Evolutionary conservation across 2,329 filamentous ascomycete genomes (phyloP).

Genomic region (Rasamsonia emersonii): DNA sequence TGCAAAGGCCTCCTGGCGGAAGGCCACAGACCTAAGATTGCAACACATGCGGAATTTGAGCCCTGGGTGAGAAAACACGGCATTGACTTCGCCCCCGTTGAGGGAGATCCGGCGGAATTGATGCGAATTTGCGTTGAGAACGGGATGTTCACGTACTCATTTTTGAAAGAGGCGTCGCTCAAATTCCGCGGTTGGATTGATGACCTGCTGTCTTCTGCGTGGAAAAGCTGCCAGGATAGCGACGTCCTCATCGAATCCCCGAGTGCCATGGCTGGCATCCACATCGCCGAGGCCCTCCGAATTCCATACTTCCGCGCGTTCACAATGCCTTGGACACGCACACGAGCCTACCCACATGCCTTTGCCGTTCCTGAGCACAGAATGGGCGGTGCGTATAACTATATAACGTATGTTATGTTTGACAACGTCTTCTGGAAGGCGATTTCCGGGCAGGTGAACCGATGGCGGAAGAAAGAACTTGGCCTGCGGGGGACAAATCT

Average conservation of each 20-base stretch:
- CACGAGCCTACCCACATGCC: slow-evolving; percentile 89
- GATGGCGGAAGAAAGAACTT: slow-evolving; percentile 77
- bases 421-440: slow-evolving; percentile 96
- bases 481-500: slow-evolving; percentile 71
- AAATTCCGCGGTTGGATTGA: slow-evolving; percentile 96
- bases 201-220: slow-evolving; percentile 72
- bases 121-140: slow-evolving; percentile 96
- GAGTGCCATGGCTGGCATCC: slow-evolving; percentile 93
- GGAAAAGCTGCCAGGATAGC: slow-evolving; percentile 72
- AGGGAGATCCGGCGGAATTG: slow-evolving; percentile 83
- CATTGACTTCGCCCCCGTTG: slow-evolving; percentile 82
- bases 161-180: slow-evolving; percentile 74
- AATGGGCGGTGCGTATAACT: slow-evolving; percentile 92
- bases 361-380: slow-evolving; percentile 90
- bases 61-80: slow-evolving; percentile 86
- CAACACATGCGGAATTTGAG: slow-evolving; percentile 84
- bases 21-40: slow-evolving; percentile 78
- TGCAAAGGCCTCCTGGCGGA: slow-evolving; percentile 85
- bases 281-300: slow-evolving; percentile 84
- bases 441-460: slow-evolving; percentile 82
- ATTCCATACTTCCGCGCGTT: slow-evolving; percentile 97
- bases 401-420: slow-evolving; percentile 91
- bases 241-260: slow-evolving; percentile 93
- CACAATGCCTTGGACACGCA: slow-evolving; percentile 98
- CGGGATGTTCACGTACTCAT: slow-evolving; percentile 91